Evolutionary conservation across 371 early-diverging fungal genomes (phyloP).

Genomic region (Actinomortierella ambigua): DNA sequence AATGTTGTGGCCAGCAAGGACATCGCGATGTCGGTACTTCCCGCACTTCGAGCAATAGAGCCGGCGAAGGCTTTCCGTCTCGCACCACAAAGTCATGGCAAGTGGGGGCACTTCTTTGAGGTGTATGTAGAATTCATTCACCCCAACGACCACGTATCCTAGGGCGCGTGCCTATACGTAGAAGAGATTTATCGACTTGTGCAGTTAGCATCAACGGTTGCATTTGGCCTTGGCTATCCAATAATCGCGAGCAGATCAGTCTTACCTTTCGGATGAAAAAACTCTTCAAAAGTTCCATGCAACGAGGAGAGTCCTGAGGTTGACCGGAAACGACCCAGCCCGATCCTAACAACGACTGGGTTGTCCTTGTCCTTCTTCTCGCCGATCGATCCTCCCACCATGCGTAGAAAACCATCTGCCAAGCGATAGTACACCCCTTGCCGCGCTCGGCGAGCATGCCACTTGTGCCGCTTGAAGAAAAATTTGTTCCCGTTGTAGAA

Average conservation of each 20-base stretch:
- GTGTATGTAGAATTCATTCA: neutral
- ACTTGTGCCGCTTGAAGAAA: slow-evolving; percentile 4
- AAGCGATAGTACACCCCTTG: slow-evolving; percentile 7
- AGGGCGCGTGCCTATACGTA: neutral
- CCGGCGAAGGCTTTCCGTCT: too few relatives aligned
- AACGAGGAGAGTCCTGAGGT: slow-evolving; percentile 4
- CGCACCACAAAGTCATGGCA: neutral
- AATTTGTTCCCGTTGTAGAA: slow-evolving; percentile 9
- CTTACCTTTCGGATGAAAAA: slow-evolving; percentile 5
- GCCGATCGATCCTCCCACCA: slow-evolving; percentile 11
- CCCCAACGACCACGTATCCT: neutral
- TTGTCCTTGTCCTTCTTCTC: neutral
- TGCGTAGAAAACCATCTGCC: slow-evolving; percentile 5
- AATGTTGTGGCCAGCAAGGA: slow-evolving; percentile 5
- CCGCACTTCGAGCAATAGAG: too few relatives aligned
- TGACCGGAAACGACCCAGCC: slow-evolving; percentile 4
- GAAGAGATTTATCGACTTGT: too few relatives aligned
- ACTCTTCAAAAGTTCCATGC: neutral
- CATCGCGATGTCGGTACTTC: neutral
- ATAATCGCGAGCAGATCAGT: too few relatives aligned
- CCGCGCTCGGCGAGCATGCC: neutral
- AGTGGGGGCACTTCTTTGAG: neutral
- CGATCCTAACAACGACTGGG: slow-evolving; percentile 8
- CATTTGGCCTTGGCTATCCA: too few relatives aligned
- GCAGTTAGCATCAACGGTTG: too few relatives aligned